Conservation (phyloP, 2,329 filamentous ascomycete species). For the Aspergillus awamori region DNA sequence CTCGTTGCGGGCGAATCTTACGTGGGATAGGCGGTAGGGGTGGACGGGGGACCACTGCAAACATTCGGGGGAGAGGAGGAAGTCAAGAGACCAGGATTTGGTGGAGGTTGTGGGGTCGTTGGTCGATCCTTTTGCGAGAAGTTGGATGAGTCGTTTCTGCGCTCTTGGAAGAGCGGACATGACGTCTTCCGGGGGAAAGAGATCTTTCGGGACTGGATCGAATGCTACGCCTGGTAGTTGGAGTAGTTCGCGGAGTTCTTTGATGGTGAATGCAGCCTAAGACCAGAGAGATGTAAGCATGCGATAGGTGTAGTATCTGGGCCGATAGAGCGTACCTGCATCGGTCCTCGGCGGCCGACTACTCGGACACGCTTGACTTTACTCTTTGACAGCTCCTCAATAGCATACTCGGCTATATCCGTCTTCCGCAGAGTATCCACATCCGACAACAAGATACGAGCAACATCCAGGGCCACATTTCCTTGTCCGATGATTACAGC, state of each 20-base stretch:
- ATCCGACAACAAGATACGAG: conserved; percentile 79
- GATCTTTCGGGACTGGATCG: conserved; percentile 64
- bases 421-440: conserved; percentile 75
- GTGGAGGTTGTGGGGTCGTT: conserved; percentile 51
- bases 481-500: conserved; percentile 91
- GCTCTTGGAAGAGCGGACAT: conserved; percentile 73
- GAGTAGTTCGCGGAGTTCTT: conserved; percentile 87
- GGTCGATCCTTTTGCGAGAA: conserved; percentile 74
- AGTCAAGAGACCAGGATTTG: conserved; percentile 83
- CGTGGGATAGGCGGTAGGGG: conserved; percentile 59
- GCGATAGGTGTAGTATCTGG: not conserved
- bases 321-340: conserved; percentile 64
- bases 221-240: conserved; percentile 74
- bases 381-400: conserved; percentile 72
- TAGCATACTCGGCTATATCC: conserved; percentile 84
- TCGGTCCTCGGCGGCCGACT: conserved; percentile 84
- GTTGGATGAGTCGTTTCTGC: conserved; percentile 75
- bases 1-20: conserved; percentile 65
- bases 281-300: conserved; percentile 38
- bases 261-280: conserved; percentile 86
- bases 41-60: conserved; percentile 60
- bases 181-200: conserved; percentile 65
- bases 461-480: conserved; percentile 93
- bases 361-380: conserved; percentile 78
- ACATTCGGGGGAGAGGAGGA: conserved; percentile 74